Evolutionary conservation across 768 basidiomycete genomes (phyloP).

Genomic region (Boletus tomentosulus): DNA sequence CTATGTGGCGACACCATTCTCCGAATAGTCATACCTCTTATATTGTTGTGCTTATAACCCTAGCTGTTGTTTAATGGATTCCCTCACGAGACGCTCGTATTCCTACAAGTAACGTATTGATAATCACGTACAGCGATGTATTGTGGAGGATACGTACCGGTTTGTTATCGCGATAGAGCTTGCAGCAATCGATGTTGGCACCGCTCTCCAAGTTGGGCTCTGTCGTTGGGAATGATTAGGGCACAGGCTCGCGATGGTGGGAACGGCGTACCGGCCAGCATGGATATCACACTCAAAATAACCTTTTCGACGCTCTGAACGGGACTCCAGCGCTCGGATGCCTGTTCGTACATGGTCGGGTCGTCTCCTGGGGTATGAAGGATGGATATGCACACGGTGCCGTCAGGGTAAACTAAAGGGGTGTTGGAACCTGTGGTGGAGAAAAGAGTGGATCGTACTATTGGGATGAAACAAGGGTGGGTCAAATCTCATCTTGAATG

Average conservation of each 20-base stretch:
- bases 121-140: background rate
- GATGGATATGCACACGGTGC: constrained; percentile 97
- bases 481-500: constrained; percentile 99
- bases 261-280: constrained; percentile 73
- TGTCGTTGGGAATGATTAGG: constrained; percentile 19
- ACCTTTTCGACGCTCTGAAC: constrained; percentile 98
- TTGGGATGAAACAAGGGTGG: constrained; percentile 98
- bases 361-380: constrained; percentile 92
- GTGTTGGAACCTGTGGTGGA: background rate
- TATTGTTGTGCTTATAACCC: constrained; percentile 47
- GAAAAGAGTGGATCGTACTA: constrained; percentile 50
- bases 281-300: constrained; percentile 90
- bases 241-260: background rate
- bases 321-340: constrained; percentile 97
- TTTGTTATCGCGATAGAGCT: constrained; percentile 88
- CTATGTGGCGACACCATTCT: background rate
- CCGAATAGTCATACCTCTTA: background rate
- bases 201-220: constrained; percentile 98
- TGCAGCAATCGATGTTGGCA: constrained; percentile 96
- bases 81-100: constrained; percentile 83
- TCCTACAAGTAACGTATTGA: constrained; percentile 41
- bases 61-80: constrained; percentile 81
- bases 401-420: constrained; percentile 83
- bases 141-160: constrained; percentile 33
- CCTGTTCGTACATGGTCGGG: constrained; percentile 90